phyloP scores from a whole-genome alignment of 768 basidiomycete genomes.

The Lentinula sp. region DNA sequence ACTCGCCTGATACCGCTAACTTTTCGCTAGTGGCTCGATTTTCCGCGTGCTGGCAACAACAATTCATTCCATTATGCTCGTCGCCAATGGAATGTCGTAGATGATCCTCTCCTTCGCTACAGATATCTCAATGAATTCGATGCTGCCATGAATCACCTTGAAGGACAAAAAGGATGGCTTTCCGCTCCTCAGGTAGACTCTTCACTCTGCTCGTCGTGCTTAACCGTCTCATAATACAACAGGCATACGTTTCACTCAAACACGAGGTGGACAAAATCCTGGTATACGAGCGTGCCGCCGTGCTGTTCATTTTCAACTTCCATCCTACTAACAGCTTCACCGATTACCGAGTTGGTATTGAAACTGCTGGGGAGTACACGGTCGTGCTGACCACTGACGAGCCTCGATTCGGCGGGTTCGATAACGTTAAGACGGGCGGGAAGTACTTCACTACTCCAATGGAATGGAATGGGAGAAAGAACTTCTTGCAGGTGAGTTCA shows the following conservation, averaged over 20 bases:
- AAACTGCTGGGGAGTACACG: constrained; percentile 78
- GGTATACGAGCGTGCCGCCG: constrained; percentile 88
- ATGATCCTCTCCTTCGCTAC: constrained; percentile 85
- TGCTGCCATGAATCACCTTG: constrained; percentile 82
- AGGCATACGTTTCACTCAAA: constrained; percentile 94
- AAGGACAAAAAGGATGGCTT: constrained; percentile 82
- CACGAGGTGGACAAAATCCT: constrained; percentile 90
- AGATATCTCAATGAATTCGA: constrained; percentile 93
- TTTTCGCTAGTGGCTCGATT: constrained; percentile 87
- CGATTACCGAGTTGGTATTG: constrained; percentile 91
- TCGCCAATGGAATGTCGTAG: constrained; percentile 93
- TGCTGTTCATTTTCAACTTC: constrained; percentile 98
- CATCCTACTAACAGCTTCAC: constrained; percentile 85
- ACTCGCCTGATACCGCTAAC: not conserved
- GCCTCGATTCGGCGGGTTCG: constrained; percentile 84
- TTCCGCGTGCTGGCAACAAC: constrained; percentile 92
- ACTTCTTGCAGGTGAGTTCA: constrained; percentile 72
- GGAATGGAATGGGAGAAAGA: constrained; percentile 91
- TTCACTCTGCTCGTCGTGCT: not conserved
- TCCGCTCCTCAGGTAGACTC: constrained; percentile 61
- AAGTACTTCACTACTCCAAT: constrained; percentile 76
- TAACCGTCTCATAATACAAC: constrained; percentile 6
- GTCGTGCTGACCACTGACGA: constrained; percentile 84
- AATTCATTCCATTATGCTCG: constrained; percentile 97
- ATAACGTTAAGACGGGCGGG: constrained; percentile 59